phyloP scores from a whole-genome alignment of 2,329 filamentous ascomycete species.

The Hypoxylon sp. region DNA sequence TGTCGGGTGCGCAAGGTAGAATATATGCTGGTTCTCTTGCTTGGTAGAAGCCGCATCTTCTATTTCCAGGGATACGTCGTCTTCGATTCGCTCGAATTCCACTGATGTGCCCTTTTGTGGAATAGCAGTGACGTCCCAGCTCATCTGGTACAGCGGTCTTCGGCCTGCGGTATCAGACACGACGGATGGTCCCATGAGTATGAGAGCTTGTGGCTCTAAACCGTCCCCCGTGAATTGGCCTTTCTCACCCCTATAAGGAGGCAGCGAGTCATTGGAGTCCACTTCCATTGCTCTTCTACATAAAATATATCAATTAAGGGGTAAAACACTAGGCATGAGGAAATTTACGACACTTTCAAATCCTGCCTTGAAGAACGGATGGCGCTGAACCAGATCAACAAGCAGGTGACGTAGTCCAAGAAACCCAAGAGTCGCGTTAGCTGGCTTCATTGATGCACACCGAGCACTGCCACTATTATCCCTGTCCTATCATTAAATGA shows the following conservation, averaged over 20 bases:
- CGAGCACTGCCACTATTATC: conserved; percentile 17
- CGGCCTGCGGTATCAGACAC: conserved; percentile 2
- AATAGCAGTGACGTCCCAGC: conserved; percentile 30
- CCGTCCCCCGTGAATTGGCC: background rate
- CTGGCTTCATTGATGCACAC: background rate
- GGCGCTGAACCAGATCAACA: background rate
- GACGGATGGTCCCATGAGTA: conserved; percentile 13
- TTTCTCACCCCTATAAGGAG: too few relatives aligned
- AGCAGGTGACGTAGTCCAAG: conserved; percentile 21
- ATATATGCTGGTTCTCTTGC: conserved; percentile 19
- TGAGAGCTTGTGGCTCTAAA: conserved; percentile 12
- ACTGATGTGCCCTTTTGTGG: conserved; percentile 27
- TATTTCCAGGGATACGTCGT: background rate
- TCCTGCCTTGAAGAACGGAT: background rate
- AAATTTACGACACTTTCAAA: background rate
- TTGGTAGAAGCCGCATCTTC: background rate
- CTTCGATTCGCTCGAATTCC: conserved; percentile 24
- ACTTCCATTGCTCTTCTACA: conserved; percentile 5
- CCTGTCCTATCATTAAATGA: background rate
- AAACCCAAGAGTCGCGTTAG: conserved; percentile 7
- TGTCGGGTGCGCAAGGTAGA: conserved; percentile 32
- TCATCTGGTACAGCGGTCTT: conserved; percentile 33
- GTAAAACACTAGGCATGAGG: too few relatives aligned
- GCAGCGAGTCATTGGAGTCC: too few relatives aligned
- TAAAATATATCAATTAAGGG: background rate